phyloP scores from a whole-genome alignment of 192 early-diverging fungal species.

The Linnemannia elongata region DNA sequence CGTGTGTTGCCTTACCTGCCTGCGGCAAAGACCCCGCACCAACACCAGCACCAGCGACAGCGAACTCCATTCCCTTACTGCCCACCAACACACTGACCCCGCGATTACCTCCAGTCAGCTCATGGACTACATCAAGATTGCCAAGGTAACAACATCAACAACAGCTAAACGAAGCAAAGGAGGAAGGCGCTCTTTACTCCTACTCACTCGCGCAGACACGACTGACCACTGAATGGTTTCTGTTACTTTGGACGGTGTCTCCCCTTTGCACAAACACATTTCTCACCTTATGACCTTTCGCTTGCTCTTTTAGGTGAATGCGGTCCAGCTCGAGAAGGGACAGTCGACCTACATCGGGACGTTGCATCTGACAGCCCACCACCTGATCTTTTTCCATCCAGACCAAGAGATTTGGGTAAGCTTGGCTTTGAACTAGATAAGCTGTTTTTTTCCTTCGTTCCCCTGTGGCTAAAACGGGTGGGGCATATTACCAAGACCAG shows the following conservation, averaged over 20 bases:
- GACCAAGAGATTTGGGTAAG: constrained; percentile 77
- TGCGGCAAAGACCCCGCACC: background rate
- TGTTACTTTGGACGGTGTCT: constrained; percentile 4
- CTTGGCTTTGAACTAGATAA: constrained; percentile 5
- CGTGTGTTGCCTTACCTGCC: constrained; percentile 2
- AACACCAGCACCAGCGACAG: background rate
- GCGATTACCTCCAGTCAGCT: background rate
- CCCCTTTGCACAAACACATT: background rate
- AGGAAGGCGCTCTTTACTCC: background rate
- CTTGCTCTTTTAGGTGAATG: constrained; percentile 33
- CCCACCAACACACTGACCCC: background rate
- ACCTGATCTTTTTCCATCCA: constrained; percentile 75
- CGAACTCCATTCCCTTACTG: background rate
- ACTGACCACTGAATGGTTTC: background rate
- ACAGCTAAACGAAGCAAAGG: background rate
- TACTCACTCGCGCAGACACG: background rate
- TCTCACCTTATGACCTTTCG: background rate
- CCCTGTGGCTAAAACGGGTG: background rate
- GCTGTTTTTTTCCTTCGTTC: background rate
- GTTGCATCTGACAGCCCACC: constrained; percentile 82
- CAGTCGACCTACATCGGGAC: constrained; percentile 59
- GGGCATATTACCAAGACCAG: background rate
- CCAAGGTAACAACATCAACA: constrained; percentile 28
- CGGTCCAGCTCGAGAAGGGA: constrained; percentile 62
- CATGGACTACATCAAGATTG: constrained; percentile 52